These are phyloP conservation scores for Scleroderma bovista DNA, from an alignment of 768 basidiomycete genomes.

Conservation along the genomic window DNA sequence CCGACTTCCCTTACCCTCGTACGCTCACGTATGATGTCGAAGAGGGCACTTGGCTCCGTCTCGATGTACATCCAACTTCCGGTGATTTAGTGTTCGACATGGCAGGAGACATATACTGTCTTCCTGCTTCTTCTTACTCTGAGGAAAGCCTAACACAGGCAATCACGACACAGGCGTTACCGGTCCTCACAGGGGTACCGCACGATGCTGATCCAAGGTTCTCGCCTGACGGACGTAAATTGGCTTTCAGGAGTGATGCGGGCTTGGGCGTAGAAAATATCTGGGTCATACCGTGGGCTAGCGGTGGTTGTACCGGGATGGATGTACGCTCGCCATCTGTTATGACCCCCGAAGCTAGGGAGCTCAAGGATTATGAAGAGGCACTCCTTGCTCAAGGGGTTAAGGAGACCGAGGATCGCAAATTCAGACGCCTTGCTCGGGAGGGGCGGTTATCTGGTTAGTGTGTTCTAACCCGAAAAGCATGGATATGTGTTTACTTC, in stretches of 20 bases:
- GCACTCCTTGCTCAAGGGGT: slow-evolving; percentile 43
- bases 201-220: slow-evolving; percentile 71
- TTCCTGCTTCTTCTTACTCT: slow-evolving; percentile 41
- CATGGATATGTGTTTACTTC: background rate
- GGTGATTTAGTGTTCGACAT: slow-evolving; percentile 75
- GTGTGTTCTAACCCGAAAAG: slow-evolving; percentile 12
- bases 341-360: slow-evolving; percentile 33
- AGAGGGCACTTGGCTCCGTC: slow-evolving; percentile 71
- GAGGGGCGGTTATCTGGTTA: slow-evolving; percentile 52
- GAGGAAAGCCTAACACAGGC: slow-evolving; percentile 20
- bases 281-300: slow-evolving; percentile 59
- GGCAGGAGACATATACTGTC: slow-evolving; percentile 69
- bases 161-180: slow-evolving; percentile 41
- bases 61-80: slow-evolving; percentile 64
- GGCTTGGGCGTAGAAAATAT: slow-evolving; percentile 71
- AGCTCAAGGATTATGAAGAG: slow-evolving; percentile 38
- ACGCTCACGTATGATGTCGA: slow-evolving; percentile 59
- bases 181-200: slow-evolving; percentile 59
- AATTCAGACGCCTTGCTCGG: slow-evolving; percentile 41
- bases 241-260: slow-evolving; percentile 73
- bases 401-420: slow-evolving; percentile 46
- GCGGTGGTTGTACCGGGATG: slow-evolving; percentile 53
- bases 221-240: slow-evolving; percentile 55
- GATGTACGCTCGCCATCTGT: slow-evolving; percentile 37
- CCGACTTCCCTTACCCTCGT: slow-evolving; percentile 68